Base-by-base conservation (phyloP, 139 green algal species). In the Chara braunii region DNA sequence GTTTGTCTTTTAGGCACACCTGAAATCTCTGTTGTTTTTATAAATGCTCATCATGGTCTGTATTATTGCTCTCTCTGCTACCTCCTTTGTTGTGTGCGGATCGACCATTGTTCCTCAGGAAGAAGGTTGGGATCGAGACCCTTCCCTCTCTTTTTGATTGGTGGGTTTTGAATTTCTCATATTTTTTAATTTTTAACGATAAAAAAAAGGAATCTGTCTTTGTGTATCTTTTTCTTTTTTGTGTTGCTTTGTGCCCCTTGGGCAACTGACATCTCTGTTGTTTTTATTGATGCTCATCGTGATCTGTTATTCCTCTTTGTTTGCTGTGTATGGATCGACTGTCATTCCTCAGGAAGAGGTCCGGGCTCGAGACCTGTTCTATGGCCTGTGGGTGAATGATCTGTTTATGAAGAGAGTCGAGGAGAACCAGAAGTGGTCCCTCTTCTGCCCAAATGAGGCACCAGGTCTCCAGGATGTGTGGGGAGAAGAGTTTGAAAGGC, bases 401-500 rank as follows among this genome's bases (percentile, higher is more conserved):
- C 80, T 97, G 29, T 99, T 99, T 85, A 83, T 83, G 77, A 36
- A 83, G 59, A 69, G 86, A 40, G 86, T 90, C 31, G 85, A 96
- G 80, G 79, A 69, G 8, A 73, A 95, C 74, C 71, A 48, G 30
- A 77, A 91, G 28, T 99, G 93, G 93, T 87, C 64, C 40, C 84
- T 99, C 36, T 96, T 99, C 81, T 99, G 93, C 83, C 93, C 93
- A 58, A 95, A 96, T 67, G 94, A 98, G 83, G 84, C 85, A 0
- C 85, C 85, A 2, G 93, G 93, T 18, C 84, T 99, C 54, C 88
- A 93, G 0, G 93, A 99, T 31, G 81, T 78, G 52, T 99, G 91
- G 91, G 93, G 93, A 9, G 80, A 90, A 5, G 84, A 94, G 58
- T 97, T 97, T 76, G 83, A 94, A 50, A 63, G 62, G 44, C 78